These are phyloP conservation scores for Eruca vesicaria DNA, from an alignment of 441 rosid genomes.

Conservation along the genomic window DNA sequence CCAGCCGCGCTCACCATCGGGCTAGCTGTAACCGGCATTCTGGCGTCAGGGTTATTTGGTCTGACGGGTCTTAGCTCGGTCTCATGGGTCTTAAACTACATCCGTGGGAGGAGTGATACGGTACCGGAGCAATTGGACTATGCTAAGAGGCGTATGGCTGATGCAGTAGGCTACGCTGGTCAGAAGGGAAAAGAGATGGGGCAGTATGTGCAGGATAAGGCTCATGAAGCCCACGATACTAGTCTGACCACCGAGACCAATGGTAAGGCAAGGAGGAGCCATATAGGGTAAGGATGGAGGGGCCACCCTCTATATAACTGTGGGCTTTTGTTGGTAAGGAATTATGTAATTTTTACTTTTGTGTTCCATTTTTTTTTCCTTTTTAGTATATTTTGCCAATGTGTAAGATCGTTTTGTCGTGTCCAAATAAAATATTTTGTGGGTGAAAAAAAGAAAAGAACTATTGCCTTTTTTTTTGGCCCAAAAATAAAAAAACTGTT, in stretches of 20 bases:
- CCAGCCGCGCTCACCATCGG: constrained; percentile 59
- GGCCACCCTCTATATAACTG: neutral
- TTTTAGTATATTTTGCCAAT: constrained; percentile 2
- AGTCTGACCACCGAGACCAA: neutral
- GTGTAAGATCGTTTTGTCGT: constrained; percentile 14
- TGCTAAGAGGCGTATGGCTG: constrained; percentile 54
- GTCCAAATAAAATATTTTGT: constrained; percentile 23
- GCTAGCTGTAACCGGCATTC: constrained; percentile 50
- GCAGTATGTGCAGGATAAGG: constrained; percentile 36
- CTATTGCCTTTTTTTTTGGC: neutral
- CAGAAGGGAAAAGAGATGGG: constrained; percentile 70
- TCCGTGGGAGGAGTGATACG: constrained; percentile 37
- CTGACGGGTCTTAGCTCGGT: constrained; percentile 60
- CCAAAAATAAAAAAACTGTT: neutral
- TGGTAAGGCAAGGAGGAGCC: neutral
- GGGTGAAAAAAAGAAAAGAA: constrained; percentile 9
- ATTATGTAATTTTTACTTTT: constrained; percentile 1
- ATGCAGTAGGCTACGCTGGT: constrained; percentile 42
- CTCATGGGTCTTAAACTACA: constrained; percentile 45
- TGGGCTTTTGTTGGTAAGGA: neutral
- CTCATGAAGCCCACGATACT: constrained; percentile 23
- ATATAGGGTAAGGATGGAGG: neutral
- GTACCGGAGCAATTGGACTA: constrained; percentile 51
- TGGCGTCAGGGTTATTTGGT: constrained; percentile 66
- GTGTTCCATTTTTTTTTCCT: constrained; percentile 6